Evolutionary conservation across 306 rosid species (phyloP).

Genomic region (Medicago ruthenica): DNA sequence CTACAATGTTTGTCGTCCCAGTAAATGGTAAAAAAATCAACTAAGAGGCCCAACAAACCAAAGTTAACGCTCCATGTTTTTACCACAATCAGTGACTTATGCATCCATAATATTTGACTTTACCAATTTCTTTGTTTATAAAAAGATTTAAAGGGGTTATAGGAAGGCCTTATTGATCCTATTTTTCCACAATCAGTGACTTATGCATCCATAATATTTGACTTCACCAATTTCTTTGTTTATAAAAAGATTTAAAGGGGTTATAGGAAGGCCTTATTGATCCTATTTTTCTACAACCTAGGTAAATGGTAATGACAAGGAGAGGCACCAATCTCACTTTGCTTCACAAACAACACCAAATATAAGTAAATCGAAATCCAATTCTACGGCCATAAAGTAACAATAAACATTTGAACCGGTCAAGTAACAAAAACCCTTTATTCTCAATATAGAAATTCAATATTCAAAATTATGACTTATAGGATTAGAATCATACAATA

Average conservation of each 20-base stretch:
- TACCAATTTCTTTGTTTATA: not conserved
- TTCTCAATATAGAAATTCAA: constrained; percentile 2
- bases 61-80: not conserved
- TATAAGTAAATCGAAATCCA: constrained; percentile 10
- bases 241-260: not conserved
- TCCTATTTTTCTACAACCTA: not conserved
- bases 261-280: not conserved
- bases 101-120: constrained; percentile 18
- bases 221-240: constrained; percentile 10
- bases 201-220: constrained; percentile 14
- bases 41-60: constrained; percentile 24
- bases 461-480: not conserved
- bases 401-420: constrained; percentile 31
- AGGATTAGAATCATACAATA: not conserved
- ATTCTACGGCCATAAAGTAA: constrained; percentile 3
- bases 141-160: not conserved
- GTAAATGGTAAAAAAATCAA: constrained; percentile 32
- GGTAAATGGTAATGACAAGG: constrained; percentile 12
- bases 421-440: constrained; percentile 1
- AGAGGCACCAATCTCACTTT: not conserved
- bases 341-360: constrained; percentile 10
- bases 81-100: constrained; percentile 18
- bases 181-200: not conserved
- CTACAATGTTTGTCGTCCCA: constrained; percentile 6
- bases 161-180: not conserved